phyloP scores from a whole-genome alignment of 129 eudicot species.

The Ambrosia trifida region DNA sequence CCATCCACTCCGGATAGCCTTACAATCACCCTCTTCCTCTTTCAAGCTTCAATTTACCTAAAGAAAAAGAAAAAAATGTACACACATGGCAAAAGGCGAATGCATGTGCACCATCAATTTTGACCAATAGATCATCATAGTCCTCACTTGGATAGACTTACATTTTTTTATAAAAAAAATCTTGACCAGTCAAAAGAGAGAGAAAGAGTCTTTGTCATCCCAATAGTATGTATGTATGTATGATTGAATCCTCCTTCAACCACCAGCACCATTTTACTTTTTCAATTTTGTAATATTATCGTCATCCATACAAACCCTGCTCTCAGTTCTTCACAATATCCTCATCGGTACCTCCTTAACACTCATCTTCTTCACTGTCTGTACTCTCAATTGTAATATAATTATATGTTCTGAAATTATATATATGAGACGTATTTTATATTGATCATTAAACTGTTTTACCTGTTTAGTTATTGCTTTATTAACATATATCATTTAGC shows the following conservation, averaged over 20 bases:
- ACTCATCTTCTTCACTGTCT: background rate
- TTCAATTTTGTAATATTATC: background rate
- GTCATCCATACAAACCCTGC: slow-evolving; percentile 8
- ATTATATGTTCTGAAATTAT: background rate
- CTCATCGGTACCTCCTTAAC: slow-evolving; percentile 13
- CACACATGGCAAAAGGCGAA: slow-evolving; percentile 15
- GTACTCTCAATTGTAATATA: background rate
- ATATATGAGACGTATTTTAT: too few relatives aligned
- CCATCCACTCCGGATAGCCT: too few relatives aligned
- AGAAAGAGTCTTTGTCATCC: slow-evolving; percentile 9
- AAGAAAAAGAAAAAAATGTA: too few relatives aligned
- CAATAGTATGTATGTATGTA: slow-evolving; percentile 3
- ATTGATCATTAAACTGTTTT: too few relatives aligned
- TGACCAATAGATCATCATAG: slow-evolving; percentile 21
- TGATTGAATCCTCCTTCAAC: background rate
- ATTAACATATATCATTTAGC: background rate
- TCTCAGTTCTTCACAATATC: slow-evolving; percentile 5
- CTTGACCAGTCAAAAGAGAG: slow-evolving; percentile 39
- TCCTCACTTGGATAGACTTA: background rate
- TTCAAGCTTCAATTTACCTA: too few relatives aligned
- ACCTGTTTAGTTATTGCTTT: background rate
- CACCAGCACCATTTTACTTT: slow-evolving; percentile 4
- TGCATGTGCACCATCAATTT: slow-evolving; percentile 33
- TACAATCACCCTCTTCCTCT: too few relatives aligned
- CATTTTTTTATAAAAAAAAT: background rate